Evolutionary conservation across 2,329 filamentous ascomycete species (phyloP), one percentile per base, ranked within the genome.

Genomic region (Trichocomaceae sp.): DNA sequence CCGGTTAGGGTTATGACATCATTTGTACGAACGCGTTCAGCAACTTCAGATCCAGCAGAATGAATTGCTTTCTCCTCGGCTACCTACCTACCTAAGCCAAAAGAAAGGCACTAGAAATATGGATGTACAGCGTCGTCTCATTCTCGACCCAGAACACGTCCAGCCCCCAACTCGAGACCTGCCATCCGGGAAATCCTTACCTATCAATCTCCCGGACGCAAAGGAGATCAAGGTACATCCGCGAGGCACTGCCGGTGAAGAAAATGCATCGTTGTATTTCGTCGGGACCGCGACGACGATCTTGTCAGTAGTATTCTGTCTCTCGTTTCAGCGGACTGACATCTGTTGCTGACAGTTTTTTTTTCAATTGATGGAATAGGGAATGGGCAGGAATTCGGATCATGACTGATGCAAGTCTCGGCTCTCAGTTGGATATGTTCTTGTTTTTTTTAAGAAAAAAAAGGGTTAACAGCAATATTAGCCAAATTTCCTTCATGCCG

Each of bases 401-500:
- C 10, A 69, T 75, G 70, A 75, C 72, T 4, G 72, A 74, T 66
- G 66, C 67, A 48, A 51, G 52, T 55, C n/a, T 17, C 20, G 2
- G 8, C 15, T 45, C 20, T 44, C 26, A 4, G 19, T 49, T 44
- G 15, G 26, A 23, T 13, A 46, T 45, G n/a, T n/a, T n/a, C n/a
- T n/a, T n/a, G n/a, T n/a, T n/a, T n/a, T n/a, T n/a, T n/a, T n/a
- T n/a, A n/a, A n/a, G 17, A 29, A 22, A 13, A 19, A 20, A 17
- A 39, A 6, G 6, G 51, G 20, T 29, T 49, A 19, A 54, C 17
- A 49, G n/a, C 13, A 15, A 13, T 31, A 2, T 26, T 20, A 81
- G 64, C 81, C 82, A 8, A 85, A 85, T 66, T 86, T 87, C 67
- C 75, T 87, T 0, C 83, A 85, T 61, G 77, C 78, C 1, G 83